These are phyloP conservation scores for Ceratocystis lukuohia DNA, from an alignment of 2,329 filamentous ascomycete genomes.

Conservation along the genomic window DNA sequence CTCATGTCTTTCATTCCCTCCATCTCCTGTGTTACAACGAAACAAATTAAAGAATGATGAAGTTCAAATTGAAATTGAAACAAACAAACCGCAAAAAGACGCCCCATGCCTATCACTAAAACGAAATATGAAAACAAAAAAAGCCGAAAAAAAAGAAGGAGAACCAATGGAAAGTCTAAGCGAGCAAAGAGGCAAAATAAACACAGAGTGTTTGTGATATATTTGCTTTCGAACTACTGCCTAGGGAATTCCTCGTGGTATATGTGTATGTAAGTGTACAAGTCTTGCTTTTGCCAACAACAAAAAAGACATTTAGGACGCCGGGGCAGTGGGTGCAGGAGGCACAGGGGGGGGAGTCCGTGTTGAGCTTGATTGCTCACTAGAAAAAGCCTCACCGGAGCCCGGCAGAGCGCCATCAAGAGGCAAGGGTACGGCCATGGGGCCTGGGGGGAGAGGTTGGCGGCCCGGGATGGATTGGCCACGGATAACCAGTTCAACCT, in stretches of 20 bases:
- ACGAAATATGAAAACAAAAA: constrained; percentile 1
- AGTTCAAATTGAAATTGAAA: constrained; percentile 7
- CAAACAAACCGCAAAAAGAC: constrained; percentile 5
- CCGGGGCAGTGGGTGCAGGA: constrained; percentile 13
- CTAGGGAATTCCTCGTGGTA: not conserved
- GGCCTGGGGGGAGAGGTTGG: constrained; percentile 35
- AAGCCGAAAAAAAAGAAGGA: not conserved
- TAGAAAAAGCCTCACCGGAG: constrained; percentile 17
- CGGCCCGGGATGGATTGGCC: constrained; percentile 70
- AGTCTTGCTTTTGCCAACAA: not conserved
- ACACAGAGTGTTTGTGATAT: not conserved
- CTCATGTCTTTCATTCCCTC: not conserved
- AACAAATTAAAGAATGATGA: constrained; percentile 7
- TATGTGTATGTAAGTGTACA: constrained; percentile 10
- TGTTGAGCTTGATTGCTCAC: constrained; percentile 6
- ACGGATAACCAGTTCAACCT: constrained; percentile 79
- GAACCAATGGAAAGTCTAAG: not conserved
- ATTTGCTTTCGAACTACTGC: not conserved
- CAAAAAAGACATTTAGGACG: constrained; percentile 9
- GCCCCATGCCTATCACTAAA: constrained; percentile 1
- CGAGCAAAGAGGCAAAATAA: not conserved
- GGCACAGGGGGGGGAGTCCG: constrained; percentile 15
- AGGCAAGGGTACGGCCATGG: constrained; percentile 39
- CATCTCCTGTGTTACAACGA: not conserved
- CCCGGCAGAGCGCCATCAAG: constrained; percentile 15